Evolutionary conservation across 2,329 filamentous ascomycete species (phyloP).

Genomic region (Atkinsonella hypoxylon): DNA sequence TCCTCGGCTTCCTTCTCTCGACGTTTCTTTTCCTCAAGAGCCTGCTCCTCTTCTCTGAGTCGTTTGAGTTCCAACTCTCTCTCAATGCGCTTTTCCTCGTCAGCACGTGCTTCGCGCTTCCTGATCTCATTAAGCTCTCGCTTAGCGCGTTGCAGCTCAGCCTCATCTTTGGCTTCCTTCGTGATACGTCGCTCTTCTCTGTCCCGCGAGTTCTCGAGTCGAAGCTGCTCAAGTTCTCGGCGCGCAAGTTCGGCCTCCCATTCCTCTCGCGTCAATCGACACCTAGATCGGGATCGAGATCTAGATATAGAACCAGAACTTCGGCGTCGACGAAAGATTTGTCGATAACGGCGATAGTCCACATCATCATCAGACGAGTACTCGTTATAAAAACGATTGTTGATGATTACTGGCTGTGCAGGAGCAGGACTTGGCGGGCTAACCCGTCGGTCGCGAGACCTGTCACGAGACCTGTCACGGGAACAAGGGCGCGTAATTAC

Average conservation of each 20-base stretch:
- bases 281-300: conserved; percentile 14
- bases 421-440: conserved; percentile 22
- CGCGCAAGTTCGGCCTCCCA: conserved; percentile 27
- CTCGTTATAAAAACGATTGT: conserved; percentile 42
- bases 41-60: conserved; percentile 32
- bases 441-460: conserved; percentile 35
- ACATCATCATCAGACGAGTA: conserved; percentile 31
- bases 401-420: conserved; percentile 40
- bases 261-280: conserved; percentile 28
- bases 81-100: conserved; percentile 38
- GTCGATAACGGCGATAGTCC: conserved; percentile 13
- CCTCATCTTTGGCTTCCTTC: conserved; percentile 32
- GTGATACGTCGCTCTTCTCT: conserved; percentile 23
- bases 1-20: conserved; percentile 34
- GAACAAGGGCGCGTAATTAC: conserved; percentile 29
- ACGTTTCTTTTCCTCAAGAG: conserved; percentile 29
- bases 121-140: conserved; percentile 36
- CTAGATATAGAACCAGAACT: conserved; percentile 13
- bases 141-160: conserved; percentile 38
- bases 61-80: conserved; percentile 38
- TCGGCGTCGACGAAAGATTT: conserved; percentile 16
- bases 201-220: conserved; percentile 27
- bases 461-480: conserved; percentile 30
- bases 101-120: conserved; percentile 31
- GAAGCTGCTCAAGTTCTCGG: conserved; percentile 33